Conservation (phyloP, 2,329 filamentous ascomycete species). For the Cercospora berteroae region DNA sequence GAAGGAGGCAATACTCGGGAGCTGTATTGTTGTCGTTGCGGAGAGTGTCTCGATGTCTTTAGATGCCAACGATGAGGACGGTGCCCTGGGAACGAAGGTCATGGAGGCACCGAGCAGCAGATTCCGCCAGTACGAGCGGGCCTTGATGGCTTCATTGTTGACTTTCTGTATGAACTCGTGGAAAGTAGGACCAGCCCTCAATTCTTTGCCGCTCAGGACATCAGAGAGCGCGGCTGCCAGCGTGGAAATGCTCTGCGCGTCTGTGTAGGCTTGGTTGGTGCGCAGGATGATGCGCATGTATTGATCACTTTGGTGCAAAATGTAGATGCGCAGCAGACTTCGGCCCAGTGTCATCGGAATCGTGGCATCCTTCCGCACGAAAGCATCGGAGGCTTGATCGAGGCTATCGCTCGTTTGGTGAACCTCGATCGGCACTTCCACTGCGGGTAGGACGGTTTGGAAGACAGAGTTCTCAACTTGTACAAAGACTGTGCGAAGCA, state of each 20-base stretch:
- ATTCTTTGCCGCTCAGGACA: background rate
- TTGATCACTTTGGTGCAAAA: conserved; percentile 1
- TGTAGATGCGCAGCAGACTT: conserved; percentile 6
- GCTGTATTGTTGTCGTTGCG: background rate
- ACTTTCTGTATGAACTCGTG: background rate
- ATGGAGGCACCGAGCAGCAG: conserved; percentile 8
- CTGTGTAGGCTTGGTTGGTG: conserved; percentile 8
- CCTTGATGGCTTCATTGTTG: background rate
- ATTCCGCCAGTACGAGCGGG: conserved; percentile 10
- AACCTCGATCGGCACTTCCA: conserved; percentile 13
- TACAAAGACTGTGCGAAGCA: conserved; percentile 14
- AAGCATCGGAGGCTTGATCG: background rate
- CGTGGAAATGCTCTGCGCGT: conserved; percentile 1
- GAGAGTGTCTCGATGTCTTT: background rate
- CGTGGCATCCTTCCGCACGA: conserved; percentile 6
- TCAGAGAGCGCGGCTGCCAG: conserved; percentile 5
- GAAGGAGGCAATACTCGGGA: background rate
- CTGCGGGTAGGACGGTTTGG: background rate
- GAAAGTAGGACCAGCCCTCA: background rate
- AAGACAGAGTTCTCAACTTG: conserved; percentile 6
- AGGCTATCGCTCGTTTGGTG: background rate
- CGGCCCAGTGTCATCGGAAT: background rate
- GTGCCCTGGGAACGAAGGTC: conserved; percentile 1
- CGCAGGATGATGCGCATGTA: conserved; percentile 8
- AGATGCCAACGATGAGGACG: background rate